Evolutionary conservation across 1,139 yeast species (phyloP), one percentile per base, ranked within the genome.

Genomic region (Blastobotrys ciferrii): DNA sequence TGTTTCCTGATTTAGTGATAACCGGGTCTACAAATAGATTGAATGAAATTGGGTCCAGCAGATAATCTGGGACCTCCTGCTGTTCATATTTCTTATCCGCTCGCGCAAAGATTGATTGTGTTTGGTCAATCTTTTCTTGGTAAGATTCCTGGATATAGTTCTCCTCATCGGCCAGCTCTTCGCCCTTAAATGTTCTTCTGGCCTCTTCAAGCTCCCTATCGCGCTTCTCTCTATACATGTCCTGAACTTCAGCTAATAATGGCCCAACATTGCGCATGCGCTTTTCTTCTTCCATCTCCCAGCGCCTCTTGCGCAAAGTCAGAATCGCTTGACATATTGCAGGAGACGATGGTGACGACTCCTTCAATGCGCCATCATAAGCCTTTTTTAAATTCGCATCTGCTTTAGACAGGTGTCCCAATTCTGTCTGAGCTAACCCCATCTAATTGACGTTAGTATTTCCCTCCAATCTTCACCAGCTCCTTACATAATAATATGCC

Each of bases 21-120:
- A 76, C 81, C 0, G 81, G 81, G 41, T 76, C 70, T 7, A 55
- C 58, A 56, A 75, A 75, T 33, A 76, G 52, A 42, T 71, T 70
- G 58, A 72, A 74, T 1, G 78, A 71, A 23, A 76, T 73, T 4
- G 81, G 81, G 52, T 76, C 80, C 14, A 73, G 51, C 15, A 74
- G 59, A 46, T 65, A 66, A 31, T 73, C 78, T 0, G 80, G 80
- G 0, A 72, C 71, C 15, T 72, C 72, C 3, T 43, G 35, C 36
- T 38, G 46, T 50, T 46, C 51, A 30, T 47, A 47, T 14, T 58
- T 56, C 30, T 59, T 57, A 49, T 61, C 62, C 19, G 60, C 62
- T 14, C 56, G 53, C 20, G 59, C 57, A 44, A 72, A 68, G 15
- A 66, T 56, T 12, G 58, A 50, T 11, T 55, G 51, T 23, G 71